Evolutionary conservation across 2,329 filamentous ascomycete genomes (phyloP).

Genomic region (Colletotrichum neosansevieriae): DNA sequence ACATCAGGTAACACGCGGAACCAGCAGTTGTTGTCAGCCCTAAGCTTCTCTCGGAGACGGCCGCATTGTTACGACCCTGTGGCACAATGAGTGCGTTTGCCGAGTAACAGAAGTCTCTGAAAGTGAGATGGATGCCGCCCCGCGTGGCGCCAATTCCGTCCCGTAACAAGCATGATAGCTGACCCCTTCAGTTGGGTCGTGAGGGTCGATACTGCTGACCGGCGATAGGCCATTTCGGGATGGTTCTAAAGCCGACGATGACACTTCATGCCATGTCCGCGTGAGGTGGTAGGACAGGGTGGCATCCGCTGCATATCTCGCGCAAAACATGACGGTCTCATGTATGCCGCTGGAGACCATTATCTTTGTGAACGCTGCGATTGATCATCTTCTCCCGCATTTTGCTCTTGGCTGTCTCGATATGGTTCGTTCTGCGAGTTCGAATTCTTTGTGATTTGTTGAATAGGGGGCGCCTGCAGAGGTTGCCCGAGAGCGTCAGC

Average conservation of each 20-base stretch:
- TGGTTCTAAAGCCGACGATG: conserved; percentile 4
- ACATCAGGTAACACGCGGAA: conserved; percentile 17
- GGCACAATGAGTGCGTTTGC: conserved; percentile 8
- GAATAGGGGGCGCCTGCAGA: conserved; percentile 14
- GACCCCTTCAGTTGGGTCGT: neutral
- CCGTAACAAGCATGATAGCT: neutral
- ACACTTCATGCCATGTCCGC: neutral
- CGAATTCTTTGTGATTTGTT: conserved; percentile 16
- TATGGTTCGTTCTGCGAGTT: neutral
- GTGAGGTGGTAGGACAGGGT: conserved; percentile 13
- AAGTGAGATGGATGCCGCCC: neutral
- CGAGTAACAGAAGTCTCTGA: neutral
- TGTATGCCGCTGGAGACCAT: conserved; percentile 3
- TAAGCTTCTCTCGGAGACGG: conserved; percentile 25
- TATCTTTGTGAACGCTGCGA: neutral
- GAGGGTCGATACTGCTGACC: neutral
- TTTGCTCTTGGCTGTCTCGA: conserved; percentile 26
- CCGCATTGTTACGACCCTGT: conserved; percentile 21
- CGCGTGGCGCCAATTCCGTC: conserved; percentile 6
- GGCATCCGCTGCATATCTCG: conserved; percentile 25
- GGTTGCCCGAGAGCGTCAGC: conserved; percentile 30
- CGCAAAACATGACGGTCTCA: conserved; percentile 19
- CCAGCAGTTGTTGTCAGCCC: conserved; percentile 29
- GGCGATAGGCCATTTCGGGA: neutral
- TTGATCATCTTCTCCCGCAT: conserved; percentile 13